These are phyloP conservation scores for Saturnispora mendoncae DNA, from an alignment of 805 yeast species.

Conservation along the genomic window DNA sequence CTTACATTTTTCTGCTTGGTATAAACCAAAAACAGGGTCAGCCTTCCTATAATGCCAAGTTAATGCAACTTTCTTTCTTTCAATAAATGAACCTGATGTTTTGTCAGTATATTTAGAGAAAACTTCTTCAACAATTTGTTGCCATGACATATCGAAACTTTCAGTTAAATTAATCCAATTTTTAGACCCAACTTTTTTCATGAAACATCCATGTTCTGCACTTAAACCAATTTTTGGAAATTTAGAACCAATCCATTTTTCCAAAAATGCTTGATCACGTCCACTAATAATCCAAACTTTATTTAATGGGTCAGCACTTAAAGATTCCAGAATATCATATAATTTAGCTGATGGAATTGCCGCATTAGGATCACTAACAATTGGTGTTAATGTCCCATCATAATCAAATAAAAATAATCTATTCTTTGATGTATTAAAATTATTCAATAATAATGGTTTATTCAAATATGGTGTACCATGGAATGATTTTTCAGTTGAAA, in stretches of 20 bases:
- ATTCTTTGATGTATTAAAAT: slow-evolving; percentile 52
- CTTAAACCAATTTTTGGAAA: slow-evolving; percentile 64
- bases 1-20: slow-evolving; percentile 69
- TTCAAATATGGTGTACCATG: slow-evolving; percentile 78
- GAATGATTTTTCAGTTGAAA: slow-evolving; percentile 31
- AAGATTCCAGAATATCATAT: slow-evolving; percentile 44
- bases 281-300: slow-evolving; percentile 95
- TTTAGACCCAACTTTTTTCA: slow-evolving; percentile 57
- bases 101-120: slow-evolving; percentile 70
- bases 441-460: slow-evolving; percentile 50
- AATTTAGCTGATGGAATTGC: slow-evolving; percentile 86
- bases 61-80: slow-evolving; percentile 82
- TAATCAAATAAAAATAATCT: slow-evolving; percentile 88
- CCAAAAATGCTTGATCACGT: slow-evolving; percentile 83
- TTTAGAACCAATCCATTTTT: slow-evolving; percentile 73
- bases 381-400: slow-evolving; percentile 96
- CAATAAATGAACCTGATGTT: slow-evolving; percentile 86
- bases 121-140: slow-evolving; percentile 63
- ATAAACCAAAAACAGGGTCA: slow-evolving; percentile 88
- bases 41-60: slow-evolving; percentile 97
- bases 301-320: slow-evolving; percentile 70
- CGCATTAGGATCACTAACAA: slow-evolving; percentile 95
- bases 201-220: slow-evolving; percentile 97
- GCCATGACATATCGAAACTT: slow-evolving; percentile 90
- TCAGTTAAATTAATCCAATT: slow-evolving; percentile 83